Percentiles rank a stretch among this genome's conserved stretches.
These are phyloP conservation scores for Sarocladium kiliense DNA, from an alignment of 2,329 filamentous ascomycete species.

Conservation along the genomic window DNA sequence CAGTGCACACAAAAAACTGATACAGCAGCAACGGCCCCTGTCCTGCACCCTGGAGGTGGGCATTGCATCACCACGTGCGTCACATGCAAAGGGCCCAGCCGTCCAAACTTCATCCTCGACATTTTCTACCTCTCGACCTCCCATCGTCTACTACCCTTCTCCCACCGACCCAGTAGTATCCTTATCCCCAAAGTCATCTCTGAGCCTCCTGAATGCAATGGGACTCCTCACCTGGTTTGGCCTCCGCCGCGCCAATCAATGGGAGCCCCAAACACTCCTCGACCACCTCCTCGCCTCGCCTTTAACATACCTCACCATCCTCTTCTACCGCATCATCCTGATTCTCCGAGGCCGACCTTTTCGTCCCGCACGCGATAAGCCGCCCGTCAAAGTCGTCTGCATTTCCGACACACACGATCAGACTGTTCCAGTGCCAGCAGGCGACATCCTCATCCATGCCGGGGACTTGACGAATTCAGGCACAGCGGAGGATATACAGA, in stretches of 20 bases:
- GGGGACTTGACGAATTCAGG: constrained; percentile 79
- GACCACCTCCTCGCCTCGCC: constrained; percentile 65
- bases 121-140: background rate
- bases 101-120: background rate
- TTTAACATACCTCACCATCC: constrained; percentile 55
- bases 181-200: background rate
- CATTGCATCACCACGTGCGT: constrained; percentile 8
- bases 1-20: too few relatives aligned
- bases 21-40: too few relatives aligned
- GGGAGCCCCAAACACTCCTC: constrained; percentile 48
- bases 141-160: background rate
- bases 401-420: constrained; percentile 83
- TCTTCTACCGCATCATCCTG: constrained; percentile 60
- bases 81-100: background rate
- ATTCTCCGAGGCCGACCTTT: constrained; percentile 63
- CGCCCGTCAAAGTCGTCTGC: constrained; percentile 71
- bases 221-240: constrained; percentile 38
- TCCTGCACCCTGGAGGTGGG: background rate
- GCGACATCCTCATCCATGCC: constrained; percentile 84
- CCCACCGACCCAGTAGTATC: background rate
- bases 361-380: constrained; percentile 46
- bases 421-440: constrained; percentile 58
- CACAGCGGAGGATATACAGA: constrained; percentile 67
- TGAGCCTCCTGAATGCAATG: constrained; percentile 25
- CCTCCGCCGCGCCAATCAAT: constrained; percentile 41